A percentile compares a stretch with the other conserved stretches of the same genome.
phyloP scores from a whole-genome alignment of 768 basidiomycete genomes.

The Cyathus striatus region DNA sequence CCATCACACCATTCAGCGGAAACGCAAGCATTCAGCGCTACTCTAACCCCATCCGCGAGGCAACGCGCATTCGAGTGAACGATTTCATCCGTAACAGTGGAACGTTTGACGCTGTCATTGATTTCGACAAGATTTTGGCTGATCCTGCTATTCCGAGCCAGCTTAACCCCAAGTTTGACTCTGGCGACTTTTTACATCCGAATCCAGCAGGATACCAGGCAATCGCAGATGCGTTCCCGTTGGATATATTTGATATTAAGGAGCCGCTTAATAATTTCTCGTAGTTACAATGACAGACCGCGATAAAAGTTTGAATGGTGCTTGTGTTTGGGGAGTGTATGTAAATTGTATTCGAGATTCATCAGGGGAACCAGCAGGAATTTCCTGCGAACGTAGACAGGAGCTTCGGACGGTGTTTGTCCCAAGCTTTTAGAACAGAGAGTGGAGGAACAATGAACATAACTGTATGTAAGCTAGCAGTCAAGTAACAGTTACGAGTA shows the following conservation, averaged over 20 bases:
- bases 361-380: no score
- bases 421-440: no score
- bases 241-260: conserved; percentile 29
- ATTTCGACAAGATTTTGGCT: conserved; percentile 37
- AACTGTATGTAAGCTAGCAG: no score
- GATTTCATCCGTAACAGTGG: conserved; percentile 35
- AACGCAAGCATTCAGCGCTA: conserved; percentile 30
- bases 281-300: no score
- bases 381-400: no score
- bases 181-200: conserved; percentile 44
- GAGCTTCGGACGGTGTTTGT: no score
- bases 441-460: no score
- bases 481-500: no score
- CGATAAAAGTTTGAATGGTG: no score
- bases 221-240: conserved; percentile 35
- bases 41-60: conserved; percentile 31
- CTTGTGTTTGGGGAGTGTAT: no score
- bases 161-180: conserved; percentile 30
- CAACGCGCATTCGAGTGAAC: conserved; percentile 37
- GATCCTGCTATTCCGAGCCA: conserved; percentile 32
- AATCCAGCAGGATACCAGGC: conserved; percentile 40
- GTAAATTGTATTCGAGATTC: no score
- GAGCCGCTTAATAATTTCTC: no score
- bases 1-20: conserved; percentile 44
- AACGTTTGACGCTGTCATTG: conserved; percentile 39